A percentile compares a stretch with the other conserved stretches of the same genome.
These are phyloP conservation scores for Phytophthora uliginosa DNA, from an alignment of 352 stramenopile genomes.

Conservation along the genomic window DNA sequence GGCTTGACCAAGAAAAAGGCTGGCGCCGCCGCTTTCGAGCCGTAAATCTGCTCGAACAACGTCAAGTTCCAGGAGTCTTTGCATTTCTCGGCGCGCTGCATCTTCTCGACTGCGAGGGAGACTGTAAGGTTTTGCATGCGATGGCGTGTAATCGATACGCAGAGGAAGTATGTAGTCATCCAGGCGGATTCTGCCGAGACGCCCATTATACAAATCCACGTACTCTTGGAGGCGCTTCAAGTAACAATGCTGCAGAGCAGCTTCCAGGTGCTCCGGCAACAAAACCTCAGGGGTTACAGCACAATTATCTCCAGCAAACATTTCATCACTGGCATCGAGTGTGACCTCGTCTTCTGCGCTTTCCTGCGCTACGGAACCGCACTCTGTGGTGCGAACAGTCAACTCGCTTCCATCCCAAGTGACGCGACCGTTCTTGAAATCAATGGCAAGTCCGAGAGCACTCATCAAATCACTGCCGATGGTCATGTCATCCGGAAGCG, in stretches of 20 bases:
- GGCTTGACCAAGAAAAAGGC: background rate
- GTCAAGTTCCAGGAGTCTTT: background rate
- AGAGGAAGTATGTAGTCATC: background rate
- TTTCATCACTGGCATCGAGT: background rate
- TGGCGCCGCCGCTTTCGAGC: background rate
- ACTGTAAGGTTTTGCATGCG: background rate
- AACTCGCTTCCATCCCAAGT: background rate
- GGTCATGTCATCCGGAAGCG: background rate
- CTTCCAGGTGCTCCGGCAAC: background rate
- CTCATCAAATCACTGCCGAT: slow-evolving; percentile 4
- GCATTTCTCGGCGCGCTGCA: background rate
- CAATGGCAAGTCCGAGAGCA: background rate
- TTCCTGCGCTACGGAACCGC: background rate
- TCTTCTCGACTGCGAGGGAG: background rate
- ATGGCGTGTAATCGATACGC: background rate
- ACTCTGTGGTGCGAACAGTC: background rate
- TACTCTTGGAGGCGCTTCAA: background rate
- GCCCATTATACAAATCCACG: background rate
- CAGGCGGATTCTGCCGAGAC: background rate
- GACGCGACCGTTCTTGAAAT: background rate
- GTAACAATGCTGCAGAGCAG: background rate
- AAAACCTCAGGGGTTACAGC: background rate
- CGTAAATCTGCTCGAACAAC: background rate
- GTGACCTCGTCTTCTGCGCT: background rate
- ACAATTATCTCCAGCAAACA: background rate